These are phyloP conservation scores for Albophoma yamanashiensis DNA, from an alignment of 2,329 filamentous ascomycete species.

Conservation along the genomic window DNA sequence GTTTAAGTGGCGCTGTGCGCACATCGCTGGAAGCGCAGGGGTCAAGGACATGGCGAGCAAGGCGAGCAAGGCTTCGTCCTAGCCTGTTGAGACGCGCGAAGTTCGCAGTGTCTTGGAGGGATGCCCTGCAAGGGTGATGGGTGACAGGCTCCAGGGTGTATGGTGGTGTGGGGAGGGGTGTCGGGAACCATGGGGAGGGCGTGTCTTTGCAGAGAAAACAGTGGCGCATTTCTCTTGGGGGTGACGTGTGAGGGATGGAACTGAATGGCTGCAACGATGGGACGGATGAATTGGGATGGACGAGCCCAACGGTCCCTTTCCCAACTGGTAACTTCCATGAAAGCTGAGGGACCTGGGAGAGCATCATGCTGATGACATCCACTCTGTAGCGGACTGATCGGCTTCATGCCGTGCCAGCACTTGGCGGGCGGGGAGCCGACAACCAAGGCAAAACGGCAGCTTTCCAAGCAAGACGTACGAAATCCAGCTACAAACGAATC, in stretches of 20 bases:
- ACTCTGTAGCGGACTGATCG: background rate
- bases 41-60: background rate
- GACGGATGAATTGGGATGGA: background rate
- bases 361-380: background rate
- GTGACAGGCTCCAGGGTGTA: constrained; percentile 2
- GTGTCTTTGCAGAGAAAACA: constrained; percentile 3
- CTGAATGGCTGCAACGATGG: constrained; percentile 1
- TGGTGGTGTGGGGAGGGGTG: constrained; percentile 1
- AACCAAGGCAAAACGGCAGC: background rate
- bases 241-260: constrained; percentile 1
- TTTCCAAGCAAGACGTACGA: background rate
- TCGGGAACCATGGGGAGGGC: background rate
- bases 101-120: constrained; percentile 7
- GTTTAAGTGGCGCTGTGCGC: constrained; percentile 5
- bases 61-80: constrained; percentile 1
- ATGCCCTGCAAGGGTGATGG: constrained; percentile 6
- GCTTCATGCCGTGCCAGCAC: background rate
- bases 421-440: background rate
- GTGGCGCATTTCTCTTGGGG: constrained; percentile 1
- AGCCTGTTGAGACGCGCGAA: constrained; percentile 10
- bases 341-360: background rate
- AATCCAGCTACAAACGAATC: background rate
- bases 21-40: constrained; percentile 7
- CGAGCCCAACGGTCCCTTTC: background rate
- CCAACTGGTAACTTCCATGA: background rate